Percentiles rank a stretch among this genome's conserved stretches.
Conservation (phyloP, 2,329 filamentous ascomycete species). For the Trichoderma harzianum region DNA sequence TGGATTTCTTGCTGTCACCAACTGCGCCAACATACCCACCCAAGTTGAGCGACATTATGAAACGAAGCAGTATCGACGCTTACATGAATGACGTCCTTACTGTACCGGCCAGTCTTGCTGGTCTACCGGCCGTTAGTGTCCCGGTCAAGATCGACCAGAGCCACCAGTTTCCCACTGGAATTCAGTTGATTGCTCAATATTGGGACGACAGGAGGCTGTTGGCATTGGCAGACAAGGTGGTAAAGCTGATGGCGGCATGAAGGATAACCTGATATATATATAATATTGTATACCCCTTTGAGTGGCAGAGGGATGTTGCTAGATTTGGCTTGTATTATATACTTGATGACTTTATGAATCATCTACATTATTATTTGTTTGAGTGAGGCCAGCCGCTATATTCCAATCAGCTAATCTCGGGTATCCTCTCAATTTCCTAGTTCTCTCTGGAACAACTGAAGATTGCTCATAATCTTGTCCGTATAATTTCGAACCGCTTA, state of each 20-base stretch:
- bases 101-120: slow-evolving; percentile 88
- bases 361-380: background rate
- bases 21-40: slow-evolving; percentile 79
- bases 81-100: slow-evolving; percentile 97
- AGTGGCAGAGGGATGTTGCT: background rate
- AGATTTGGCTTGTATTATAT: slow-evolving; percentile 8
- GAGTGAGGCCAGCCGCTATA: background rate
- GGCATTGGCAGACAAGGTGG: slow-evolving; percentile 49
- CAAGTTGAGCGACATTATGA: slow-evolving; percentile 53
- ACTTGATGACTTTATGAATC: background rate
- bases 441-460: background rate
- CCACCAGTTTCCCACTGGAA: slow-evolving; percentile 43
- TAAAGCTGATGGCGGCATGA: slow-evolving; percentile 28
- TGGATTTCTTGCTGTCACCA: slow-evolving; percentile 85
- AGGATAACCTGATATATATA: background rate
- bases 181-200: slow-evolving; percentile 79
- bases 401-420: background rate
- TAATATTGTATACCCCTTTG: background rate
- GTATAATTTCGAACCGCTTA: background rate
- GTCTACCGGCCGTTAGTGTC: slow-evolving; percentile 82
- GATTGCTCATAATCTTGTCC: no score
- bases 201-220: slow-evolving; percentile 69
- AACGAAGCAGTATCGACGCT: slow-evolving; percentile 60
- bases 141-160: slow-evolving; percentile 47
- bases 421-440: background rate